phyloP scores from a whole-genome alignment of 2,329 filamentous ascomycete genomes.

The Diaporthe velutina region DNA sequence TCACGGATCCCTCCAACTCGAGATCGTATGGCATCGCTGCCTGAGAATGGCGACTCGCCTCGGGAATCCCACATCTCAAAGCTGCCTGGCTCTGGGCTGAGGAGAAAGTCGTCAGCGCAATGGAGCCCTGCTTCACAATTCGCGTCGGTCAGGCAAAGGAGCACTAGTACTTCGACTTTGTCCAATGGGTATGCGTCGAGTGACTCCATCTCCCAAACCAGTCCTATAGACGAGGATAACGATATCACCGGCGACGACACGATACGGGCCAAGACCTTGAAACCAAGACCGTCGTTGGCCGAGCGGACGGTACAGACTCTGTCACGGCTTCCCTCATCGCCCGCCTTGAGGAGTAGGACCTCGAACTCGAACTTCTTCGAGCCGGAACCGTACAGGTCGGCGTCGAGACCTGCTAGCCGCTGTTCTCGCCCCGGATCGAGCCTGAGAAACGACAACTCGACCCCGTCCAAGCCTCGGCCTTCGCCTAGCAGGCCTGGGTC shows the following conservation, averaged over 20 bases:
- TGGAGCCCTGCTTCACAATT: constrained; percentile 17
- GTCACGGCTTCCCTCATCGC: constrained; percentile 82
- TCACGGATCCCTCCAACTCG: constrained; percentile 31
- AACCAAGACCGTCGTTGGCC: constrained; percentile 72
- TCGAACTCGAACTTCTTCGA: constrained; percentile 84
- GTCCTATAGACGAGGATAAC: constrained; percentile 31
- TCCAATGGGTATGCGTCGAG: constrained; percentile 18
- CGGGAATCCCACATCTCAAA: constrained; percentile 10
- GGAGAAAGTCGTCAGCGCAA: constrained; percentile 33
- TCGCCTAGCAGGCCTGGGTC: constrained; percentile 67
- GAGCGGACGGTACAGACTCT: constrained; percentile 91
- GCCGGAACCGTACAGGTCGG: constrained; percentile 70
- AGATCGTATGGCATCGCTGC: constrained; percentile 36
- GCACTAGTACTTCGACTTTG: constrained; percentile 32
- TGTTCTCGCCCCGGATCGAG: constrained; percentile 67
- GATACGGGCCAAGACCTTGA: constrained; percentile 32
- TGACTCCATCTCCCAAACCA: constrained; percentile 31
- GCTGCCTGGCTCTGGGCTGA: constrained; percentile 30
- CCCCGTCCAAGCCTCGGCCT: constrained; percentile 61
- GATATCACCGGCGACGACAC: constrained; percentile 2
- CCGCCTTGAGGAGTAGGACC: constrained; percentile 73
- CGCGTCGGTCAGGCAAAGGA: constrained; percentile 24
- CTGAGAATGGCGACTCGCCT: constrained; percentile 26
- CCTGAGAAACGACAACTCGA: constrained; percentile 73
- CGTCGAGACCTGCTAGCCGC: constrained; percentile 60